Conservation (phyloP, 768 basidiomycete genomes). For the Xerocomellus amylosporus region DNA sequence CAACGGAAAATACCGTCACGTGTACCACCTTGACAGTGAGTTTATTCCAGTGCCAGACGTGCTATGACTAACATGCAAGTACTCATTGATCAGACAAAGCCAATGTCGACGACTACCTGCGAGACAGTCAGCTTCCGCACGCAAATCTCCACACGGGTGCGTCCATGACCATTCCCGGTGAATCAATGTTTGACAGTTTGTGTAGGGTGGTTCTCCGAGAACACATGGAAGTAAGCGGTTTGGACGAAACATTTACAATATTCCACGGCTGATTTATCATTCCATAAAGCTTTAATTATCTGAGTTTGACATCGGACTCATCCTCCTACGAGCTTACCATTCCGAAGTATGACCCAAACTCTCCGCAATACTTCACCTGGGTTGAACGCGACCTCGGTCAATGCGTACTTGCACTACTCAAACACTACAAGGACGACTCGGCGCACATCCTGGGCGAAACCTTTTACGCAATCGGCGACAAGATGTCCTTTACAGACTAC, state of each 20-base stretch:
- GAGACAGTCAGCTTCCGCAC: slow-evolving; percentile 15
- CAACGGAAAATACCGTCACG: slow-evolving; percentile 20
- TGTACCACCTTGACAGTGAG: slow-evolving; percentile 30
- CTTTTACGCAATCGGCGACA: slow-evolving; percentile 27
- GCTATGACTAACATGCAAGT: not conserved
- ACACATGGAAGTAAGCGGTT: slow-evolving; percentile 19
- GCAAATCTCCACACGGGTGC: slow-evolving; percentile 21
- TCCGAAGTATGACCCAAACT: slow-evolving; percentile 16
- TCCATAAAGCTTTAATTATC: slow-evolving; percentile 4
- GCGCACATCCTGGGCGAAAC: slow-evolving; percentile 20
- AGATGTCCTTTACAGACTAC: slow-evolving; percentile 17
- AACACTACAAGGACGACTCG: slow-evolving; percentile 23
- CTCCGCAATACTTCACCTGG: slow-evolving; percentile 24
- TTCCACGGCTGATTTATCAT: not conserved
- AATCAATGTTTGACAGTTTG: not conserved
- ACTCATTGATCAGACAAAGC: slow-evolving; percentile 21
- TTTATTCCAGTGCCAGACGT: not conserved
- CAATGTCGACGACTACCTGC: slow-evolving; percentile 24
- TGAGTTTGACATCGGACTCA: slow-evolving; percentile 9
- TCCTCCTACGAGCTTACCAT: slow-evolving; percentile 19
- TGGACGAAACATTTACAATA: not conserved
- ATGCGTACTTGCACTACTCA: slow-evolving; percentile 21
- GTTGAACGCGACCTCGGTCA: slow-evolving; percentile 25
- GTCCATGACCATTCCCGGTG: not conserved
- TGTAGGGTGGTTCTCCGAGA: slow-evolving; percentile 27